Percentiles rank a stretch among this genome's conserved stretches.
Conservation (phyloP, 768 basidiomycete genomes). For the Mycena belliarum region DNA sequence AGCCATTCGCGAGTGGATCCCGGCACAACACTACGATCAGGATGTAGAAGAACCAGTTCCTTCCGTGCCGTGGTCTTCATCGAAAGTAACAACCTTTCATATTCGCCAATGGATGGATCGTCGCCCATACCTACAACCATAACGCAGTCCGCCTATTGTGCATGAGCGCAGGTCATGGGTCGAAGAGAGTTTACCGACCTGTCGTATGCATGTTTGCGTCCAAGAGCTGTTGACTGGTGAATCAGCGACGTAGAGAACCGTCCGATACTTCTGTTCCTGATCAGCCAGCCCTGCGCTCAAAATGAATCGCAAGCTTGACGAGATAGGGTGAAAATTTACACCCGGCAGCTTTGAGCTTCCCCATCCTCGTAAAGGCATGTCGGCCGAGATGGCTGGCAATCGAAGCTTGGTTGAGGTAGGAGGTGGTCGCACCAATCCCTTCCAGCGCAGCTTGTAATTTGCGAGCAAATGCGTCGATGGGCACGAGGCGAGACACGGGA, state of each 20-base stretch:
- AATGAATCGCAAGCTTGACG: not conserved
- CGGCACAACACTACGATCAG: slow-evolving; percentile 83
- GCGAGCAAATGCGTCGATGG: slow-evolving; percentile 85
- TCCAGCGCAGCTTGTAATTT: slow-evolving; percentile 89
- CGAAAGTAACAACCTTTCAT: slow-evolving; percentile 87
- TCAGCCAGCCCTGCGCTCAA: slow-evolving; percentile 72
- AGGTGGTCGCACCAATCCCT: slow-evolving; percentile 90
- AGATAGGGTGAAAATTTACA: not conserved
- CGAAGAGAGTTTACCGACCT: slow-evolving; percentile 46
- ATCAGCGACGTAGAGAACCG: slow-evolving; percentile 94
- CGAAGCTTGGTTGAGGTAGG: slow-evolving; percentile 91
- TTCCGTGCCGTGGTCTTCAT: slow-evolving; percentile 99
- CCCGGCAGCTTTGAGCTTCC: slow-evolving; percentile 87
- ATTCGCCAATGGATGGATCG: slow-evolving; percentile 89
- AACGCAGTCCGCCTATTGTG: slow-evolving; percentile 79
- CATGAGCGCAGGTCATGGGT: not conserved
- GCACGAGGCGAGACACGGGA: slow-evolving; percentile 84
- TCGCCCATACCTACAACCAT: slow-evolving; percentile 95
- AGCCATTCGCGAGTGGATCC: slow-evolving; percentile 97
- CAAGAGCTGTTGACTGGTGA: slow-evolving; percentile 93
- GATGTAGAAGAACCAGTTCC: slow-evolving; percentile 91
- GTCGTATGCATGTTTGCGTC: slow-evolving; percentile 97
- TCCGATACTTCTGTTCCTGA: slow-evolving; percentile 90
- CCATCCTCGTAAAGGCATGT: slow-evolving; percentile 95
- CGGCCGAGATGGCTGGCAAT: slow-evolving; percentile 89